These are phyloP conservation scores for Magnolia sinica DNA, from an alignment of 164 flowering plant species.

Conservation along the genomic window DNA sequence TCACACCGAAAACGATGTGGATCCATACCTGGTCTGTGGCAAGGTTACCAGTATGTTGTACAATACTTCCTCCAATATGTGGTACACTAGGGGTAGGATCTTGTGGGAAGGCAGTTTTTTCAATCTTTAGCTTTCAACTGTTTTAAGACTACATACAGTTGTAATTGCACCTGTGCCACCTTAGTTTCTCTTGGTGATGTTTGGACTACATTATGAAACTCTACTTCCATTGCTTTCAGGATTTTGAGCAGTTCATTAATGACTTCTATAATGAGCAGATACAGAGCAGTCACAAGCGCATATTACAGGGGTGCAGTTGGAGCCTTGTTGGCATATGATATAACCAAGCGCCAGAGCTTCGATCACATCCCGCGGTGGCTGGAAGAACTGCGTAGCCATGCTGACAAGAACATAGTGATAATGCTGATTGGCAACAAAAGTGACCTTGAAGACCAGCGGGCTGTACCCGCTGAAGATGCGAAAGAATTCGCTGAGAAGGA, in stretches of 20 bases:
- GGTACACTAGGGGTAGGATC: no score
- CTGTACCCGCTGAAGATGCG: constrained; percentile 77
- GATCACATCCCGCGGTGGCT: constrained; percentile 93
- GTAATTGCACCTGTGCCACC: no score
- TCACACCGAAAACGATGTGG: no score
- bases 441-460: constrained; percentile 69
- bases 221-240: no score
- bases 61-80: no score
- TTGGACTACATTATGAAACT: no score
- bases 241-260: not conserved
- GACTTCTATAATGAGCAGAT: constrained; percentile 33
- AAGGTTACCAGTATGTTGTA: no score
- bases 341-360: constrained; percentile 70
- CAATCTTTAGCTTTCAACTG: no score
- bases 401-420: constrained; percentile 87
- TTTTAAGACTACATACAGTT: no score
- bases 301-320: constrained; percentile 88
- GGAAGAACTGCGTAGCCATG: constrained; percentile 78
- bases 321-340: constrained; percentile 80
- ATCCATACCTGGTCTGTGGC: no score
- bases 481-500: constrained; percentile 75
- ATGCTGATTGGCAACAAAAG: constrained; percentile 70
- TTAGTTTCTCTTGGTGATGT: no score
- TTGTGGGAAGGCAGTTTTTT: no score
- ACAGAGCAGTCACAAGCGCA: constrained; percentile 83